Percentiles rank a stretch among this genome's conserved stretches.
These are phyloP conservation scores for Pythium graminicola DNA, from an alignment of 352 stramenopile genomes.

Conservation along the genomic window DNA sequence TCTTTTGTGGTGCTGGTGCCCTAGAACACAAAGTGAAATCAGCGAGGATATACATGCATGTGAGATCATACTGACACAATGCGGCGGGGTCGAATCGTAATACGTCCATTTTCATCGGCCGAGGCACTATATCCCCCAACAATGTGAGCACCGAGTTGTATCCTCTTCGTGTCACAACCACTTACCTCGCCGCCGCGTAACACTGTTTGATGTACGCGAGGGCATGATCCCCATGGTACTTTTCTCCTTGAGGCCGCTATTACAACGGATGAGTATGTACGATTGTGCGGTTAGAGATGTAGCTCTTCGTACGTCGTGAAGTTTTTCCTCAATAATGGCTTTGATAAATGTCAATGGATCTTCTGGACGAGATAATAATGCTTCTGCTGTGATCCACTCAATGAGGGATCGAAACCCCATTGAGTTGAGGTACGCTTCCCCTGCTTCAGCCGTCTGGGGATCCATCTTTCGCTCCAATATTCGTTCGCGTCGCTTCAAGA, in stretches of 20 bases:
- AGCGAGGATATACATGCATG: background rate
- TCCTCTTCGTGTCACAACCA: too few relatives aligned
- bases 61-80: constrained; percentile 31
- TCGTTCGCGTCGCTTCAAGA: background rate
- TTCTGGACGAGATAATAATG: constrained; percentile 73
- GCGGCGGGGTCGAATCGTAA: constrained; percentile 62
- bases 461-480: constrained; percentile 38
- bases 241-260: constrained; percentile 40
- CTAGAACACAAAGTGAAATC: background rate
- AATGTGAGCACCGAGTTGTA: background rate
- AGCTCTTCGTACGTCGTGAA: constrained; percentile 43
- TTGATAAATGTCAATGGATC: constrained; percentile 83
- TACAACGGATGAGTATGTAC: too few relatives aligned
- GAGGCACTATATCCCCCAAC: constrained; percentile 38
- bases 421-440: constrained; percentile 80
- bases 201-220: constrained; percentile 83
- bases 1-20: background rate
- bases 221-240: constrained; percentile 76
- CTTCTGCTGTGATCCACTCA: constrained; percentile 88
- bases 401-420: constrained; percentile 88
- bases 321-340: constrained; percentile 75
- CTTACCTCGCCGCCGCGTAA: constrained; percentile 79
- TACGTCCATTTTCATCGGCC: constrained; percentile 76
- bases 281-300: too few relatives aligned
- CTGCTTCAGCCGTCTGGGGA: constrained; percentile 67